Evolutionary conservation across 2,329 filamentous ascomycete species (phyloP).

Genomic region (Arachnopeziza araneosa): DNA sequence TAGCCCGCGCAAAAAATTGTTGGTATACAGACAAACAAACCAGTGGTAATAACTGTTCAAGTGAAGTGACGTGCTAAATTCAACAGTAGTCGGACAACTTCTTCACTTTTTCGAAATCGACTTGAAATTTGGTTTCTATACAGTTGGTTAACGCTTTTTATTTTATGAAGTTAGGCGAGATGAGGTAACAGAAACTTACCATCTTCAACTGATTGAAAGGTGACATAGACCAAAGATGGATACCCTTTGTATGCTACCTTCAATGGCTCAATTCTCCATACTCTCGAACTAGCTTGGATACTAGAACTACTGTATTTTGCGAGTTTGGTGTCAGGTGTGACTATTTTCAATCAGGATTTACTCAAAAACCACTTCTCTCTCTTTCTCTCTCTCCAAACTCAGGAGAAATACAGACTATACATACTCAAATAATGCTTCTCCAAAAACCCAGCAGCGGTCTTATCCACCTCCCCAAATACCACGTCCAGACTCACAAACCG

Average conservation of each 20-base stretch:
- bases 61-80: too few relatives aligned
- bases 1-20: too few relatives aligned
- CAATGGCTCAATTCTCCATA: background rate
- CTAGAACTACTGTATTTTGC: background rate
- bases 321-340: background rate
- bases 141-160: background rate
- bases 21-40: too few relatives aligned
- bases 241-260: constrained; percentile 1
- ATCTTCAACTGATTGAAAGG: background rate
- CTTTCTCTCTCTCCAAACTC: too few relatives aligned
- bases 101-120: background rate
- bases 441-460: background rate
- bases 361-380: background rate
- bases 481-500: constrained; percentile 4
- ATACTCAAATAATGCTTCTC: constrained; percentile 5
- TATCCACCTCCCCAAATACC: constrained; percentile 4
- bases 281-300: background rate
- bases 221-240: background rate
- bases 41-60: too few relatives aligned
- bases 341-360: background rate
- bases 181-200: background rate
- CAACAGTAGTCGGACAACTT: background rate
- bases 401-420: background rate
- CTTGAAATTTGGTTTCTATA: background rate
- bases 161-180: background rate